Evolutionary conservation across 2,329 filamentous ascomycete species (phyloP).

Genomic region (Leptographium radiaticola): DNA sequence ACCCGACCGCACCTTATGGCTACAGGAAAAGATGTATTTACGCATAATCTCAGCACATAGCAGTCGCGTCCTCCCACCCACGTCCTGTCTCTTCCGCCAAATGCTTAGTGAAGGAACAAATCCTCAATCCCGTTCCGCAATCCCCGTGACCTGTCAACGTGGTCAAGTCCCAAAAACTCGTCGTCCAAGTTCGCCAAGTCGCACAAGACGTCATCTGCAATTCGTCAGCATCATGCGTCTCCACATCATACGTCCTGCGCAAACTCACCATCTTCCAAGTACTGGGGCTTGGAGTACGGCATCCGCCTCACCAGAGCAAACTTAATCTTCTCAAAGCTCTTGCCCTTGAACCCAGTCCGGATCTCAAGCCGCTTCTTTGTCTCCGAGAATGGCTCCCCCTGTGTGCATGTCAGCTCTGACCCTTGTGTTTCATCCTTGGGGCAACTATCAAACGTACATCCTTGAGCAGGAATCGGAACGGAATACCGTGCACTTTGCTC

Average conservation of each 20-base stretch:
- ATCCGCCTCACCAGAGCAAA: conserved; percentile 70
- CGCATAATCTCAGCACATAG: conserved; percentile 5
- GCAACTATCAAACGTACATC: conserved; percentile 37
- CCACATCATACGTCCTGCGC: not conserved
- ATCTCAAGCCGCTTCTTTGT: conserved; percentile 92
- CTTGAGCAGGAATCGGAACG: conserved; percentile 80
- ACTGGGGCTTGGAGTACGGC: conserved; percentile 63
- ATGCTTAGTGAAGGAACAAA: conserved; percentile 40
- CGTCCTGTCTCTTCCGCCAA: not conserved
- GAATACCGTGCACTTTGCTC: conserved; percentile 70
- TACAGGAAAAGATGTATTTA: not conserved
- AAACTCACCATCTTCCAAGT: conserved; percentile 72
- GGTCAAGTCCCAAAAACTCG: conserved; percentile 52
- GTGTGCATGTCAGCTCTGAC: not conserved
- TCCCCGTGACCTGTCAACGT: conserved; percentile 46
- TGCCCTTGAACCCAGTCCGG: conserved; percentile 88
- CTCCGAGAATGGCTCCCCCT: conserved; percentile 78
- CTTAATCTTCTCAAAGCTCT: conserved; percentile 97
- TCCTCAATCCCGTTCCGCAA: conserved; percentile 48
- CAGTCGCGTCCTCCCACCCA: not conserved
- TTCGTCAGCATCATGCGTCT: conserved; percentile 11
- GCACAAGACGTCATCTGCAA: conserved; percentile 45
- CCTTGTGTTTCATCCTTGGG: conserved; percentile 13
- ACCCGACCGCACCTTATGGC: not conserved
- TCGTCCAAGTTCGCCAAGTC: conserved; percentile 39